These are phyloP conservation scores for Tetraselmis striata DNA, from an alignment of 139 green algal genomes.

Conservation along the genomic window DNA sequence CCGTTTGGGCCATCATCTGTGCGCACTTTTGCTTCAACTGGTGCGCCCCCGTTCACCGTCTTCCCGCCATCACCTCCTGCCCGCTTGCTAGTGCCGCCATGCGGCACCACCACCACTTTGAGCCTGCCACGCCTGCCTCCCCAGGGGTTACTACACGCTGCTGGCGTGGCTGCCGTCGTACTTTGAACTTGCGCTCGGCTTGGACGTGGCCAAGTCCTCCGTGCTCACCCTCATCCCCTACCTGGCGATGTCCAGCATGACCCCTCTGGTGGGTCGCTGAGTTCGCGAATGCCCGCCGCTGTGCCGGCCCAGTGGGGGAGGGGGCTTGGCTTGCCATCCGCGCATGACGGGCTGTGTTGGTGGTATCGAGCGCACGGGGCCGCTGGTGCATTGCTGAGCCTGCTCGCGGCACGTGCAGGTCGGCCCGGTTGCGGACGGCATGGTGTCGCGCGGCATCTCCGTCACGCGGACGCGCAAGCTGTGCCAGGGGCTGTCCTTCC, in stretches of 20 bases:
- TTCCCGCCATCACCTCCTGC: background rate
- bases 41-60: conserved; percentile 23
- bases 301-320: too few species aligned
- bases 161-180: conserved; percentile 95
- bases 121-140: too few species aligned
- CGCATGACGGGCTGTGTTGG: too few species aligned
- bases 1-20: conserved; percentile 87
- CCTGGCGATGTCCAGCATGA: conserved; percentile 84
- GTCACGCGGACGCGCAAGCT: conserved; percentile 86
- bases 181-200: conserved; percentile 85
- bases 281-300: too few species aligned
- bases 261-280: conserved; percentile 66
- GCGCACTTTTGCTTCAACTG: conserved; percentile 99
- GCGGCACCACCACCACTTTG: too few species aligned
- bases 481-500: conserved; percentile 39
- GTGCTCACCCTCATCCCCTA: conserved; percentile 80
- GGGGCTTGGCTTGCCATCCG: too few species aligned
- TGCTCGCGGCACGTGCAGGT: too few species aligned
- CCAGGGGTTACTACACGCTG: conserved; percentile 81
- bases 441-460: conserved; percentile 56
- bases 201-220: conserved; percentile 71
- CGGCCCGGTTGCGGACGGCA: conserved; percentile 83
- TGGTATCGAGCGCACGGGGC: too few species aligned
- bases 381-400: too few species aligned
- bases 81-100: too few species aligned